Evolutionary conservation across 805 yeast genomes (phyloP), one percentile per base, ranked within the genome.

Genomic region (Yarrowia phangngaensis): DNA sequence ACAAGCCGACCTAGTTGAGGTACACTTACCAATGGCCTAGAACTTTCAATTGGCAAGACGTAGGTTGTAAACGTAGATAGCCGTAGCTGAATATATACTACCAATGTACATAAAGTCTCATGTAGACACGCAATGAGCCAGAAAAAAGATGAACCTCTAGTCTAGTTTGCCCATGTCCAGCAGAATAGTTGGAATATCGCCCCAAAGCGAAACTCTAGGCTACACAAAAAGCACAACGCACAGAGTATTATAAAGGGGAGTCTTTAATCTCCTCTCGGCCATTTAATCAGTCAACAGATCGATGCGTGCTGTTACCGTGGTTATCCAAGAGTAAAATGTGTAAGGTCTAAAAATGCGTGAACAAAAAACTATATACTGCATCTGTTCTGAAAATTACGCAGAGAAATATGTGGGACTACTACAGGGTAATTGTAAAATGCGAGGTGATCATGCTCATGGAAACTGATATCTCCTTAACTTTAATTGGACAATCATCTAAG

Each of bases 201-300:
- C 45, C 45, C 45, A 27, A 38, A 38, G 45, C 45, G 45, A 38
- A 38, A 38, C 45, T 27, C 45, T 26, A 27, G 23, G 45, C 45
- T 38, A 38, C 32, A 13, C 45, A 19, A 38, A n/a, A 24, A 38
- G 45, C 32, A 38, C 32, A 38, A 38, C 31, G 31, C 45, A 19
- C 45, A 19, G 45, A 27, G 45, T 38, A 34, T 26, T 27, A 34
- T 48, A 35, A 36, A 41, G 48, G 48, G 51, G 28, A 14, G 13
- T 36, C 35, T 38, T 36, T 48, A 29, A 38, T 26, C 46, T 29
- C 29, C 49, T 26, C 17, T 30, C 40, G 50, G 50, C 32, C 50
- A 33, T 24, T 34, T 46, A 31, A 33, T 46, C 45, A 28, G 26
- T 28, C 26, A 20, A 24, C 50, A 26, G 31, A 41, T 46, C 32